A percentile compares a stretch with the other conserved stretches of the same genome.
Conservation (phyloP, 768 basidiomycete species). For the Phlegmacium glaucopus region DNA sequence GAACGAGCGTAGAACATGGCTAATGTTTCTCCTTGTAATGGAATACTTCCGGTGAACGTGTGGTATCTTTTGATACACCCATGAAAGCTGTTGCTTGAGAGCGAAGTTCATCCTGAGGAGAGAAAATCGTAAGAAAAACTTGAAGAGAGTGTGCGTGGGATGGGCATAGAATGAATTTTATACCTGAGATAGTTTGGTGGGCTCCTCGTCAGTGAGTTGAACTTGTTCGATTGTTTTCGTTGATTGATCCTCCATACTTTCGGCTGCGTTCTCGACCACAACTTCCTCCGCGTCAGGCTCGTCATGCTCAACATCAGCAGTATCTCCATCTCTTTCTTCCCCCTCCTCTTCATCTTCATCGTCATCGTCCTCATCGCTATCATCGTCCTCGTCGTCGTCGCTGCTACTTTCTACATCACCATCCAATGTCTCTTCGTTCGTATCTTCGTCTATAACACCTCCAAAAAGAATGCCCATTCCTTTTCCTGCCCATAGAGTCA, state of each 20-base stretch:
- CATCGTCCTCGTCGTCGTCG: conserved; percentile 58
- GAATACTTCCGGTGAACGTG: conserved; percentile 73
- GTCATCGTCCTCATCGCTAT: conserved; percentile 52
- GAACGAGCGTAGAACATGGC: conserved; percentile 82
- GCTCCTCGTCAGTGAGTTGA: no score
- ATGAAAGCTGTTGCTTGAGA: conserved; percentile 41
- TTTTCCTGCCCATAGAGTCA: no score
- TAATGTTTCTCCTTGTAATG: conserved; percentile 80
- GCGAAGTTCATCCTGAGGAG: conserved; percentile 29
- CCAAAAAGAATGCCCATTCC: no score
- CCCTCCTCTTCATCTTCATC: conserved; percentile 37
- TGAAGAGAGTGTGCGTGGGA: no score
- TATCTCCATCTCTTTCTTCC: conserved; percentile 20
- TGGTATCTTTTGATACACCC: conserved; percentile 58
- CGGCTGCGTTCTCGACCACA: background rate
- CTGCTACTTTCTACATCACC: conserved; percentile 62
- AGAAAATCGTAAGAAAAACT: background rate
- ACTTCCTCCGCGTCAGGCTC: background rate
- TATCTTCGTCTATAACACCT: no score
- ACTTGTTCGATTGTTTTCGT: no score
- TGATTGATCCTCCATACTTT: no score
- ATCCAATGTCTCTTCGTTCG: no score
- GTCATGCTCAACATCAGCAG: conserved; percentile 5
- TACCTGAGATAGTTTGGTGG: background rate
- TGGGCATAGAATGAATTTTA: background rate